These are phyloP conservation scores for Arthrobotrys sphaeroides DNA, from an alignment of 2,329 filamentous ascomycete genomes.

Conservation along the genomic window DNA sequence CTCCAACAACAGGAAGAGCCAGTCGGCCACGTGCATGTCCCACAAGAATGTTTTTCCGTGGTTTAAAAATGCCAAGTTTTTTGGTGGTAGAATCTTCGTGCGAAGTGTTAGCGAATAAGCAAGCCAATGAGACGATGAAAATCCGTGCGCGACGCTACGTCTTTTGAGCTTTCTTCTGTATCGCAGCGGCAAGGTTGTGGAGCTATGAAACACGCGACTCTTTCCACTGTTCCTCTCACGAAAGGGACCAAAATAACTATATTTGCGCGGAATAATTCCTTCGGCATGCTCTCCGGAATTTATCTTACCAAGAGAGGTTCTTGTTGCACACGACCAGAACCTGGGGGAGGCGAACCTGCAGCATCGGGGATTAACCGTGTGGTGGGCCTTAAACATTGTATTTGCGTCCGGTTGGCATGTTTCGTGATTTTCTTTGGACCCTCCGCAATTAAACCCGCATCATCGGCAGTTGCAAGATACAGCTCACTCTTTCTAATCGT, in stretches of 20 bases:
- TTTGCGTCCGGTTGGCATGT: background rate
- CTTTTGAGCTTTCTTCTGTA: background rate
- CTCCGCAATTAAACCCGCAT: background rate
- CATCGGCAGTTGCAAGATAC: background rate
- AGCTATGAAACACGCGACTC: too few species aligned
- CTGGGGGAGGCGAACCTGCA: background rate
- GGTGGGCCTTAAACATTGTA: background rate
- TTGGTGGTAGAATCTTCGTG: background rate
- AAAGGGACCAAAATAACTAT: conserved; percentile 13
- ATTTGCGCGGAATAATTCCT: conserved; percentile 25
- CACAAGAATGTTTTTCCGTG: background rate
- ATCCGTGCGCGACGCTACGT: conserved; percentile 16
- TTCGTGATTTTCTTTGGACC: background rate
- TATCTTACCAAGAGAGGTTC: conserved; percentile 14
- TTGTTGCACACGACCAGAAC: background rate
- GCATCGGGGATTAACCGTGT: background rate
- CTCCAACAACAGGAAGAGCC: background rate
- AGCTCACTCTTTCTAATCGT: background rate
- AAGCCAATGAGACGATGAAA: background rate
- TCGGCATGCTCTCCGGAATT: background rate
- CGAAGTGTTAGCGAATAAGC: background rate
- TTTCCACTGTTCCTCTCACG: too few species aligned
- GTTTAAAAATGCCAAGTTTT: background rate
- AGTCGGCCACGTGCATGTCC: background rate
- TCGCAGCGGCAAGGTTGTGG: too few species aligned